Evolutionary conservation across 192 early-diverging fungal genomes (phyloP).

Genomic region (Backusella tuberculispora): DNA sequence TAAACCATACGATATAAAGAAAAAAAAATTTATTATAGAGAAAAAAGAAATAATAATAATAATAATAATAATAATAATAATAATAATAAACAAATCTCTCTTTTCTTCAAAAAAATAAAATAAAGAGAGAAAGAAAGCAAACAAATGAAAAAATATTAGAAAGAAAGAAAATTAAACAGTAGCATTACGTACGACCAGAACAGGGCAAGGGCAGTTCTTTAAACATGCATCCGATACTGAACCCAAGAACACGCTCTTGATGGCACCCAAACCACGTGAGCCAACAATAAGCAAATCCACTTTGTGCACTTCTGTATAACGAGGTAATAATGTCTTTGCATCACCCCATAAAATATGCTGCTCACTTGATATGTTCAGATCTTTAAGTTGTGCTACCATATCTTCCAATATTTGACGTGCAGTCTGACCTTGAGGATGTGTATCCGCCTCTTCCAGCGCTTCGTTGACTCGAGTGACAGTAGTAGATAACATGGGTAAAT

Average conservation of each 20-base stretch:
- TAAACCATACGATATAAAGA: not conserved
- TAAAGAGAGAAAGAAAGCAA: not conserved
- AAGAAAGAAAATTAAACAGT: slow-evolving; percentile 27
- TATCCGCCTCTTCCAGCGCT: slow-evolving; percentile 23
- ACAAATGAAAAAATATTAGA: not conserved
- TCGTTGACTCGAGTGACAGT: slow-evolving; percentile 27
- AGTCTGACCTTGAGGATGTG: slow-evolving; percentile 13
- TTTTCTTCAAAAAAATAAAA: not conserved
- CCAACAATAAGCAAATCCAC: slow-evolving; percentile 44
- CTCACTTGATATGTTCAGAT: slow-evolving; percentile 32
- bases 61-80: not conserved
- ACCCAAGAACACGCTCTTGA: slow-evolving; percentile 42
- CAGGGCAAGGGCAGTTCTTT: slow-evolving; percentile 42
- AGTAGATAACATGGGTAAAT: slow-evolving; percentile 30
- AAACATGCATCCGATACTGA: slow-evolving; percentile 42
- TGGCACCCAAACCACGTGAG: slow-evolving; percentile 38
- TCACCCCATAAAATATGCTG: slow-evolving; percentile 44
- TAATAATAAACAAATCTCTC: not conserved
- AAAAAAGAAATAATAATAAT: not conserved
- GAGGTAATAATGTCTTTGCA: slow-evolving; percentile 32
- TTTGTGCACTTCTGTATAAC: slow-evolving; percentile 32
- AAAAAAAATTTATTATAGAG: not conserved
- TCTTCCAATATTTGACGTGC: slow-evolving; percentile 20
- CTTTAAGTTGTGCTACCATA: slow-evolving; percentile 25
- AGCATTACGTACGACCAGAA: slow-evolving; percentile 39